A percentile compares a stretch with the other conserved stretches of the same genome.
phyloP scores from a whole-genome alignment of 306 rosid species.

The Begonia masoniana region DNA sequence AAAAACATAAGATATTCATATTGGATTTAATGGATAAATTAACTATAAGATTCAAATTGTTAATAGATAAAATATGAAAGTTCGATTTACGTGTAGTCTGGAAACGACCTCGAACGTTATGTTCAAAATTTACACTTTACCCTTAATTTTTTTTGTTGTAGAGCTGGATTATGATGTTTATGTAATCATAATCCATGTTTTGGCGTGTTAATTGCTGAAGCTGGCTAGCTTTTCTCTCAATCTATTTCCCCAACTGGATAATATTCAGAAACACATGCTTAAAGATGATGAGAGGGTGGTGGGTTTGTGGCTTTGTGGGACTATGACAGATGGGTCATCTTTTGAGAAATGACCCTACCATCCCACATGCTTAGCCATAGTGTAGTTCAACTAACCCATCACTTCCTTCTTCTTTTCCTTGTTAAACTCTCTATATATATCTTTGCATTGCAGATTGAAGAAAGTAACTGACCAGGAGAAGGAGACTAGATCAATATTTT shows the following conservation, averaged over 20 bases:
- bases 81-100: too few relatives aligned
- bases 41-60: too few relatives aligned
- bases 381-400: conserved; percentile 15
- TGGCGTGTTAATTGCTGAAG: conserved; percentile 24
- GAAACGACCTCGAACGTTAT: too few relatives aligned
- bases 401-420: conserved; percentile 8
- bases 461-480: not conserved
- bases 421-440: conserved; percentile 22
- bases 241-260: conserved; percentile 26
- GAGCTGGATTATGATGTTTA: conserved; percentile 17
- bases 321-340: conserved; percentile 55
- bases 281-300: conserved; percentile 26
- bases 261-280: conserved; percentile 34
- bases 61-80: too few relatives aligned
- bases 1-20: too few relatives aligned
- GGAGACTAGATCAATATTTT: not conserved
- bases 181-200: too few relatives aligned
- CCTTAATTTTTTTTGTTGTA: conserved; percentile 36
- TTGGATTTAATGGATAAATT: too few relatives aligned
- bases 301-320: conserved; percentile 20
- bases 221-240: conserved; percentile 38
- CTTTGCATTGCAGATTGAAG: conserved; percentile 6
- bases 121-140: conserved; percentile 7
- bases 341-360: conserved; percentile 39
- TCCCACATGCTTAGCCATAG: conserved; percentile 49